Percentiles rank a stretch among this genome's conserved stretches.
phyloP scores from a whole-genome alignment of 805 yeast species.

The Saturnispora bothae region DNA sequence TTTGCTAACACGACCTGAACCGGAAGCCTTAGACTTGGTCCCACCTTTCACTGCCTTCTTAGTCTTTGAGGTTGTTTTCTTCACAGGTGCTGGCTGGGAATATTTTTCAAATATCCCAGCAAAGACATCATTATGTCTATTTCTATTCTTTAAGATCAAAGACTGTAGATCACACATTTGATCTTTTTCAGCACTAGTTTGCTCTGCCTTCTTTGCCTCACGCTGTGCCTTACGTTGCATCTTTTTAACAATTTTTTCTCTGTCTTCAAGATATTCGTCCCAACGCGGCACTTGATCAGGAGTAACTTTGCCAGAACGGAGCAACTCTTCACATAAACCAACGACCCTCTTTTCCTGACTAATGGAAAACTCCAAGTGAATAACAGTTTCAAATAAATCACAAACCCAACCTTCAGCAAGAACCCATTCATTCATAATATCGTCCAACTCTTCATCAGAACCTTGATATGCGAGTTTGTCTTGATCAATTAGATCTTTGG shows the following conservation, averaged over 20 bases:
- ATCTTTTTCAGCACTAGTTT: not conserved
- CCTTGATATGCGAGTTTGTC: constrained; percentile 57
- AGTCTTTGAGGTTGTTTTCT: not conserved
- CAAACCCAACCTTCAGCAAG: constrained; percentile 53
- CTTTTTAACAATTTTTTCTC: constrained; percentile 37
- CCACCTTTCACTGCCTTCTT: constrained; percentile 1
- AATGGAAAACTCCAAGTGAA: constrained; percentile 58
- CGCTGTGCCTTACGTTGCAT: constrained; percentile 42
- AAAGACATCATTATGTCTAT: constrained; percentile 4
- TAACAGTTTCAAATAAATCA: constrained; percentile 59
- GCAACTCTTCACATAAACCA: constrained; percentile 37
- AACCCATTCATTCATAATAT: constrained; percentile 48
- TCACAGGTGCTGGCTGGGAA: not conserved
- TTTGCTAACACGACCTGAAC: too few species aligned
- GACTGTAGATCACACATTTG: constrained; percentile 5
- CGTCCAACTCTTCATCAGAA: constrained; percentile 48
- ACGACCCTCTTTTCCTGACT: constrained; percentile 55
- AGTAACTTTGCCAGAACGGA: constrained; percentile 25
- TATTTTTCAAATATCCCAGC: constrained; percentile 6
- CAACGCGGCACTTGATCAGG: constrained; percentile 24
- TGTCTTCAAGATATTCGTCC: constrained; percentile 37
- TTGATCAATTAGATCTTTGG: constrained; percentile 56
- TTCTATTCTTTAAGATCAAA: constrained; percentile 6
- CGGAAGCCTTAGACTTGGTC: too few species aligned
- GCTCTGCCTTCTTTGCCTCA: constrained; percentile 51